phyloP scores from a whole-genome alignment of 2,329 filamentous ascomycete genomes.

The Pezicula neosporulosa region DNA sequence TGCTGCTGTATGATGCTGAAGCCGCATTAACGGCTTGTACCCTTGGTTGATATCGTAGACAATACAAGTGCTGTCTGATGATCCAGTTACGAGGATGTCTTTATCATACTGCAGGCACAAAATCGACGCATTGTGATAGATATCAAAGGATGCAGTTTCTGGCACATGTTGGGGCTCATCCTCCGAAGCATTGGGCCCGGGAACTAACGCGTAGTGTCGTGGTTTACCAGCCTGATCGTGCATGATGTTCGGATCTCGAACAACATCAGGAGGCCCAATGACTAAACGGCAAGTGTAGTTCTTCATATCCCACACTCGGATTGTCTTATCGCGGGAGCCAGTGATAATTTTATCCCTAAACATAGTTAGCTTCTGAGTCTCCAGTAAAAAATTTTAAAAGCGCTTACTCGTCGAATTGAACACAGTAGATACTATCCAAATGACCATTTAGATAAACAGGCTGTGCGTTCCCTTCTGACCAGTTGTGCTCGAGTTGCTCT shows the following conservation, averaged over 20 bases:
- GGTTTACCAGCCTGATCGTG: conserved; percentile 47
- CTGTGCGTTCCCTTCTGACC: conserved; percentile 74
- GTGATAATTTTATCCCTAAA: conserved; percentile 88
- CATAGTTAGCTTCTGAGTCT: conserved; percentile 29
- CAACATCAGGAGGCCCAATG: conserved; percentile 73
- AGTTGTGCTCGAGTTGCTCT: conserved; percentile 71
- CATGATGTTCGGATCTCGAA: conserved; percentile 49
- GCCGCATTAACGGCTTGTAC: conserved; percentile 75
- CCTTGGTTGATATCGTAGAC: conserved; percentile 80
- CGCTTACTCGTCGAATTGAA: conserved; percentile 92
- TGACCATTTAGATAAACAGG: conserved; percentile 91
- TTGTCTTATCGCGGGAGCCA: conserved; percentile 90
- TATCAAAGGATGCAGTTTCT: conserved; percentile 51
- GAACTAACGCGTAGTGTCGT: conserved; percentile 52
- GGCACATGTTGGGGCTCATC: conserved; percentile 45
- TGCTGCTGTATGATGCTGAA: conserved; percentile 77
- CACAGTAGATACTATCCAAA: conserved; percentile 93
- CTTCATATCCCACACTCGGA: conserved; percentile 93
- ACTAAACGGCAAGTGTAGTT: conserved; percentile 82
- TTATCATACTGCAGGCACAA: conserved; percentile 94
- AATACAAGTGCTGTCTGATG: conserved; percentile 87
- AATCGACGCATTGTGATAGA: conserved; percentile 87
- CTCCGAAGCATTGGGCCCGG: conserved; percentile 17
- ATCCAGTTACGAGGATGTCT: conserved; percentile 89
- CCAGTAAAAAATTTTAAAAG: background rate